Evolutionary conservation across 2,329 filamentous ascomycete genomes (phyloP).

Genomic region (Diplodia seriata): DNA sequence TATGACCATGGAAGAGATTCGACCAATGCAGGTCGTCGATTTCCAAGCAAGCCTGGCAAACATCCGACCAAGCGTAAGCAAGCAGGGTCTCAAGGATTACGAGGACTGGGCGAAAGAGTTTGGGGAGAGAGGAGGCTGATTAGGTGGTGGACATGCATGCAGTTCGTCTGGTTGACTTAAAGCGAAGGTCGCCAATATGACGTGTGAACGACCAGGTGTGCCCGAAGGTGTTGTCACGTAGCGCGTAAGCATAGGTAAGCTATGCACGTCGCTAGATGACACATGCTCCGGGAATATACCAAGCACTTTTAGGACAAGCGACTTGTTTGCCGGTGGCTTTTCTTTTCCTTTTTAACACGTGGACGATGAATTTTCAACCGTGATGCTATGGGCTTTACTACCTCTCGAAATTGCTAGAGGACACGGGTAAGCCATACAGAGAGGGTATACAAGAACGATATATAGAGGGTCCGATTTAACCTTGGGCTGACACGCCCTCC

Average conservation of each 20-base stretch:
- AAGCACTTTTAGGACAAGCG: no score
- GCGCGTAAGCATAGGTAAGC: neutral
- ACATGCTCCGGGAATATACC: neutral
- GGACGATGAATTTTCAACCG: neutral
- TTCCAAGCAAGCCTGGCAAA: constrained; percentile 83
- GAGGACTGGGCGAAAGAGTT: constrained; percentile 95
- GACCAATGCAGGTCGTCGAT: constrained; percentile 81
- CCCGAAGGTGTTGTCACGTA: neutral
- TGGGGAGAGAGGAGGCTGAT: constrained; percentile 83
- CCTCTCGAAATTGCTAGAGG: neutral
- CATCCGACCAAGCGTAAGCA: constrained; percentile 89
- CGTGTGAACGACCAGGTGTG: neutral
- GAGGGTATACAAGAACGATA: neutral
- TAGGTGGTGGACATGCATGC: neutral
- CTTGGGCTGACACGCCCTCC: no score
- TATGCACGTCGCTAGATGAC: neutral
- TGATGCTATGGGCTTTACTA: neutral
- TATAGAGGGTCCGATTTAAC: neutral
- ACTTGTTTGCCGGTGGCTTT: no score
- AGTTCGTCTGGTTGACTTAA: neutral
- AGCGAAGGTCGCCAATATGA: neutral
- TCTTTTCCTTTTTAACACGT: neutral
- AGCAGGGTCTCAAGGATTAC: constrained; percentile 82
- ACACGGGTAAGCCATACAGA: neutral
- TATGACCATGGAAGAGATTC: constrained; percentile 93